These are phyloP conservation scores for Megacollybia platyphylla DNA, from an alignment of 1,284 basidiomycete genomes.

Conservation along the genomic window DNA sequence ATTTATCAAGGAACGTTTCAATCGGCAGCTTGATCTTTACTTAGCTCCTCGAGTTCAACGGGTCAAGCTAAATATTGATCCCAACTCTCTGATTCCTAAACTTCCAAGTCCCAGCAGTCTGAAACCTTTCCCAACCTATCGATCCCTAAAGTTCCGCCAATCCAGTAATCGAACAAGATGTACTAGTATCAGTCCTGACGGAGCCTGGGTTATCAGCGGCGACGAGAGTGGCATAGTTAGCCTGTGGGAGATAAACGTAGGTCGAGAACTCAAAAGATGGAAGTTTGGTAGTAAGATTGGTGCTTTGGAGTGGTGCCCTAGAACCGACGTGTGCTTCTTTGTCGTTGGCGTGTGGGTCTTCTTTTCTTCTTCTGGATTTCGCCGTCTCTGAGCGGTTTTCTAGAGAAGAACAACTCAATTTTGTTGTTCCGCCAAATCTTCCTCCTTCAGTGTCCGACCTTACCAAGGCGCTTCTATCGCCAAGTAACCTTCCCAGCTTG, in stretches of 20 bases:
- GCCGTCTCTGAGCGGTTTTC: slow-evolving; percentile 7
- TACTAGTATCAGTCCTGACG: slow-evolving; percentile 77
- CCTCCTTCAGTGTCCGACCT: slow-evolving; percentile 42
- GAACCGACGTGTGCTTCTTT: slow-evolving; percentile 73
- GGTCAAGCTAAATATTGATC: slow-evolving; percentile 83
- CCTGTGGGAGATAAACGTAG: slow-evolving; percentile 92
- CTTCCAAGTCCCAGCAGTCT: slow-evolving; percentile 90
- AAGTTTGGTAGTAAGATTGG: slow-evolving; percentile 73
- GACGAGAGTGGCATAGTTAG: slow-evolving; percentile 84
- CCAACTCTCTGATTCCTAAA: slow-evolving; percentile 86
- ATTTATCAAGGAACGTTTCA: slow-evolving; percentile 92
- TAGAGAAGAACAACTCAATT: slow-evolving; percentile 72
- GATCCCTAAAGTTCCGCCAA: slow-evolving; percentile 51
- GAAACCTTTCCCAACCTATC: slow-evolving; percentile 88
- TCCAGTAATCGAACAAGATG: slow-evolving; percentile 72
- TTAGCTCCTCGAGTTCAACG: slow-evolving; percentile 88
- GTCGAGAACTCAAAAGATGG: slow-evolving; percentile 86
- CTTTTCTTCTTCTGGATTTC: slow-evolving; percentile 4
- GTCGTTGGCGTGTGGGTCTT: slow-evolving; percentile 66
- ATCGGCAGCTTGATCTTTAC: slow-evolving; percentile 92
- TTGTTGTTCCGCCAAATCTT: slow-evolving; percentile 75
- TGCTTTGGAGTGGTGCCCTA: slow-evolving; percentile 89
- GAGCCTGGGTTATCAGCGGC: slow-evolving; percentile 86
- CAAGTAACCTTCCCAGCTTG: slow-evolving; percentile 47
- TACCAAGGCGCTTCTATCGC: slow-evolving; percentile 57